A percentile compares a stretch with the other conserved stretches of the same genome.
phyloP scores from a whole-genome alignment of 208 protist genomes.

The Naegleria fowleri region DNA sequence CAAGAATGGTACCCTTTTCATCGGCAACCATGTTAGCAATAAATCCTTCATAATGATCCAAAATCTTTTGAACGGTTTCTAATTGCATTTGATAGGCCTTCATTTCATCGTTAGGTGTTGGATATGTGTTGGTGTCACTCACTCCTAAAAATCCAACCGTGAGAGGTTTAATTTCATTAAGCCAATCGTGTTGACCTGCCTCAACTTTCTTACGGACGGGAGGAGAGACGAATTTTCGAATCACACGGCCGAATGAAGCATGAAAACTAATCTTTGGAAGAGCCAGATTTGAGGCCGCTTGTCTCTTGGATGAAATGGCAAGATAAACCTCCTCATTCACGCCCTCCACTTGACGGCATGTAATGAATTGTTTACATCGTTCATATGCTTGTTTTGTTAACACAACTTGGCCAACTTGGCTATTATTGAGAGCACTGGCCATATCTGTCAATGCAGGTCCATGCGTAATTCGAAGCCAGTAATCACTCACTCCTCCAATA shows the following conservation, averaged over 20 bases:
- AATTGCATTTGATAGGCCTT: background rate
- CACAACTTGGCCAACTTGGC: background rate
- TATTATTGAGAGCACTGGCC: background rate
- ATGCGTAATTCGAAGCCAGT: background rate
- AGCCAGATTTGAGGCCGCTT: no score
- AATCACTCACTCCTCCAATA: background rate
- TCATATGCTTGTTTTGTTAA: background rate
- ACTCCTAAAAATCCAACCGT: background rate
- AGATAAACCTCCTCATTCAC: background rate
- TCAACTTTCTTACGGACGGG: background rate
- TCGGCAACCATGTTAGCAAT: slow-evolving; percentile 10
- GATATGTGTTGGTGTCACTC: background rate
- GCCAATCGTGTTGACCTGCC: background rate
- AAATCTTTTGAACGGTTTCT: background rate
- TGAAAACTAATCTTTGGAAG: background rate
- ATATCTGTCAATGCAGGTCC: background rate
- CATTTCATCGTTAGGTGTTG: background rate
- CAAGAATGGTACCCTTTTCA: slow-evolving; percentile 17
- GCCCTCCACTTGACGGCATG: background rate
- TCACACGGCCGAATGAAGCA: background rate
- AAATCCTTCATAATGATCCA: background rate
- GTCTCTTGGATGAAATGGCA: background rate
- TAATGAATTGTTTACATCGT: background rate
- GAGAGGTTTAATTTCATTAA: background rate
- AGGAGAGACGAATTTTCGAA: background rate